Evolutionary conservation across 768 basidiomycete species (phyloP).

Genomic region (Kwoniella bestiolae): DNA sequence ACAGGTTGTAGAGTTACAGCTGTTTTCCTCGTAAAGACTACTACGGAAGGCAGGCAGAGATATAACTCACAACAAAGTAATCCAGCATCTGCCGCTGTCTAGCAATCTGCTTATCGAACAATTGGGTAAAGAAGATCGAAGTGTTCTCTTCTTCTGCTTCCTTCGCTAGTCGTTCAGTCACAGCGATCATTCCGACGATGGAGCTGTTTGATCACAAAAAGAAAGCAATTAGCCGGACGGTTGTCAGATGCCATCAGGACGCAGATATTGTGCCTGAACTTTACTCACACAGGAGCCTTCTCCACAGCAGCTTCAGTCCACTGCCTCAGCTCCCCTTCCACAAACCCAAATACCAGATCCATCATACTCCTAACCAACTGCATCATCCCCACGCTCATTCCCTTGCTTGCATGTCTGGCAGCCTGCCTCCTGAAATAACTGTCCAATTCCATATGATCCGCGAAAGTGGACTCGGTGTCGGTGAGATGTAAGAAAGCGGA

Average conservation of each 20-base stretch:
- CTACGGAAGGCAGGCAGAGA: not conserved
- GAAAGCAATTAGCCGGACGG: too few species aligned
- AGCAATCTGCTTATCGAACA: conserved; percentile 81
- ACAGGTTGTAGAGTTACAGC: not conserved
- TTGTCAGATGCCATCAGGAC: too few species aligned
- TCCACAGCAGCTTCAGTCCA: conserved; percentile 82
- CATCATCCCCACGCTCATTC: conserved; percentile 68
- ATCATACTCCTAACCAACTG: conserved; percentile 86
- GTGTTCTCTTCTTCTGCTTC: conserved; percentile 82
- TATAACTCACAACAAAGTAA: conserved; percentile 61
- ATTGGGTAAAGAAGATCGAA: conserved; percentile 67
- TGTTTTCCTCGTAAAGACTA: not conserved
- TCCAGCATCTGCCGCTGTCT: conserved; percentile 77
- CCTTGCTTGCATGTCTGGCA: conserved; percentile 65
- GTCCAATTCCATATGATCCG: conserved; percentile 92
- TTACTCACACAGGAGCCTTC: conserved; percentile 76
- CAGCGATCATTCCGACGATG: conserved; percentile 78
- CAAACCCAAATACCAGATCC: conserved; percentile 94
- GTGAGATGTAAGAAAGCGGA: conserved; percentile 91
- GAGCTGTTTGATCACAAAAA: conserved; percentile 64
- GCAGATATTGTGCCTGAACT: too few species aligned
- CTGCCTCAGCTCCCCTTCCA: conserved; percentile 76
- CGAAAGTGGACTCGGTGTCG: conserved; percentile 84
- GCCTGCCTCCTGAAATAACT: conserved; percentile 93
- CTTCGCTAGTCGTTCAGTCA: conserved; percentile 72